phyloP scores from a whole-genome alignment of 139 green algal genomes.

The Pedinophyceae sp. region DNA sequence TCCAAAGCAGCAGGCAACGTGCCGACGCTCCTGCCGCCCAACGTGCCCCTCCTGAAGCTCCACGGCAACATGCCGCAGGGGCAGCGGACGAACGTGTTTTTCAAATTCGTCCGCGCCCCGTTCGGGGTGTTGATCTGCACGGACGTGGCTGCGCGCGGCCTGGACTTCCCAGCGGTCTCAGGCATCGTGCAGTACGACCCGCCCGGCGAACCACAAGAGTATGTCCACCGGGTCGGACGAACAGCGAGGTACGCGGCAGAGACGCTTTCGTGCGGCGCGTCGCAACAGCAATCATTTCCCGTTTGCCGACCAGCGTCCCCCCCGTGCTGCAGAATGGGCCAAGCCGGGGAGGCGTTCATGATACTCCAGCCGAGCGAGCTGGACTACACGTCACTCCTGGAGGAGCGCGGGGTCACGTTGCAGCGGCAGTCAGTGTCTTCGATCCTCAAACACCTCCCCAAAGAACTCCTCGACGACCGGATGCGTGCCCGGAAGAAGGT shows the following conservation, averaged over 20 bases:
- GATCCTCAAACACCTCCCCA: neutral
- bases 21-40: neutral
- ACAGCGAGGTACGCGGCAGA: neutral
- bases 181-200: constrained; percentile 85
- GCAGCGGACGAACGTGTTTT: constrained; percentile 53
- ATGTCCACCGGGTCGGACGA: neutral
- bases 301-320: no score
- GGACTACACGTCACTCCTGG: constrained; percentile 59
- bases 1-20: neutral
- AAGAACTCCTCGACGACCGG: neutral
- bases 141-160: constrained; percentile 61
- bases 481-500: neutral
- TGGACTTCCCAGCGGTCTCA: constrained; percentile 84
- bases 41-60: constrained; percentile 56
- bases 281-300: neutral
- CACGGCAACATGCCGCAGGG: constrained; percentile 79
- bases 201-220: constrained; percentile 61
- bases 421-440: neutral
- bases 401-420: constrained; percentile 23
- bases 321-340: no score
- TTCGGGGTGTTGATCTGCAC: constrained; percentile 67
- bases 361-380: constrained; percentile 70
- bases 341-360: constrained; percentile 58
- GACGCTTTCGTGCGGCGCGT: no score
- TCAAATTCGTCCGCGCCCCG: constrained; percentile 32